Conservation (phyloP, 257 asterid species). For the Verbena officinalis region DNA sequence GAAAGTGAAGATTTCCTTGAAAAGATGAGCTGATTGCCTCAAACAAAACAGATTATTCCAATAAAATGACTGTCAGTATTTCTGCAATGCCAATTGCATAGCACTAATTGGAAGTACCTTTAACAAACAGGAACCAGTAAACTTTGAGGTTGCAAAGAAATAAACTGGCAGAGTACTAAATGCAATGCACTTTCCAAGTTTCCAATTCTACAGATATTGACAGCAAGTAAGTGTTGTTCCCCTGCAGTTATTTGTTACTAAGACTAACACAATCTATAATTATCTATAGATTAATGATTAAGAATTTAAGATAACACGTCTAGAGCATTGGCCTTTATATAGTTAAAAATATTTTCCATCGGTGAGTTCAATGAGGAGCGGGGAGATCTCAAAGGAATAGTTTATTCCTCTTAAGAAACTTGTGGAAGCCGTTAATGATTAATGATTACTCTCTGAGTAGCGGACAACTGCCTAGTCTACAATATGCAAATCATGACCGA, state of each 20-base stretch:
- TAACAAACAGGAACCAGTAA: background rate
- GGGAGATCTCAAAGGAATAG: background rate
- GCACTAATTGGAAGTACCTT: constrained; percentile 10
- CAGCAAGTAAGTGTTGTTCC: constrained; percentile 13
- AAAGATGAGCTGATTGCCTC: constrained; percentile 11
- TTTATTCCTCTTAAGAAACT: constrained; percentile 7
- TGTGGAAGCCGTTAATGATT: background rate
- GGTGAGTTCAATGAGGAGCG: background rate
- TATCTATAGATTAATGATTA: background rate
- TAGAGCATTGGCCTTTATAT: background rate
- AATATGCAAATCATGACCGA: background rate
- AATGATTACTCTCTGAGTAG: constrained; percentile 1
- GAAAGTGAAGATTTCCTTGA: constrained; percentile 14
- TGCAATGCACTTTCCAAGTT: constrained; percentile 7
- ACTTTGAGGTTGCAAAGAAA: constrained; percentile 18
- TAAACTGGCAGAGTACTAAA: constrained; percentile 6
- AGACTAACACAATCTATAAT: background rate
- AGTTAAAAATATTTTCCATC: background rate
- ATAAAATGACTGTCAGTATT: constrained; percentile 9
- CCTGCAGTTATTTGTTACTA: constrained; percentile 5
- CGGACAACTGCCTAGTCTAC: constrained; percentile 6
- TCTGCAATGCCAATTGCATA: constrained; percentile 22
- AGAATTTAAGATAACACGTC: background rate
- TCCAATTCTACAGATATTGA: constrained; percentile 1
- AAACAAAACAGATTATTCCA: constrained; percentile 18